Base-by-base conservation (phyloP, 371 early-diverging fungal genomes). In the Actinomortierella wolfii region DNA sequence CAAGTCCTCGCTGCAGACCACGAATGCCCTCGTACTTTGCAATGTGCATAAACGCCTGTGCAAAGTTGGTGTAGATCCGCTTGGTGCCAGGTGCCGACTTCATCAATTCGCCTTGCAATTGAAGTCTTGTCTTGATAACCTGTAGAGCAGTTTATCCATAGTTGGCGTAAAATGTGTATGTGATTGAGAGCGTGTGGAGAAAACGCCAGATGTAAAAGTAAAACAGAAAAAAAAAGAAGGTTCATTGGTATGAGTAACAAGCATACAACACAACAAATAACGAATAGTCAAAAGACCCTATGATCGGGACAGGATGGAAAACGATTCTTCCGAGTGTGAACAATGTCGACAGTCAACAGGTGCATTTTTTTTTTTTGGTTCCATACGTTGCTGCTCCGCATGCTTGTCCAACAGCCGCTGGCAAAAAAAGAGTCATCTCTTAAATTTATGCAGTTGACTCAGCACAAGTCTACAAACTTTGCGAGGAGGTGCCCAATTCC, bases 81-180 rank as follows among this genome's bases (percentile, higher is more conserved):
- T 78, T 70, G 25, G 82, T 68, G 47, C 78, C 83, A 15, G 86
- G 57, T 9, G 59, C 76, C 45, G 51, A 52, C 13, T 70, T 65
- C 42, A 79, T 83, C 60, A 96, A 81, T 73, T 97, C 97, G 41
- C 97, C 97, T 78, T 97, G 97, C 42, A 97, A 83, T 75, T 98
- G 98, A 56, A 97, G 81, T 46, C 98, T 87, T 25, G 95, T 95
- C 70, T 98, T 98, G 48, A 96, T 94, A 3, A 97, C 94, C 94
- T 94, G 67, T 26, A 11, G 13, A 20, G 44, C 23, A 54, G 47
- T 21, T 11, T 17, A 45, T 45, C 15, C 8, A 17, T 15, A n/a
- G n/a, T n/a, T n/a, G n/a, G n/a, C n/a, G n/a, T n/a, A n/a, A n/a
- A n/a, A n/a, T n/a, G n/a, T n/a, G n/a, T n/a, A n/a, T n/a, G n/a